Conservation (phyloP, 1,139 yeast species). For the Pichia sp. region DNA sequence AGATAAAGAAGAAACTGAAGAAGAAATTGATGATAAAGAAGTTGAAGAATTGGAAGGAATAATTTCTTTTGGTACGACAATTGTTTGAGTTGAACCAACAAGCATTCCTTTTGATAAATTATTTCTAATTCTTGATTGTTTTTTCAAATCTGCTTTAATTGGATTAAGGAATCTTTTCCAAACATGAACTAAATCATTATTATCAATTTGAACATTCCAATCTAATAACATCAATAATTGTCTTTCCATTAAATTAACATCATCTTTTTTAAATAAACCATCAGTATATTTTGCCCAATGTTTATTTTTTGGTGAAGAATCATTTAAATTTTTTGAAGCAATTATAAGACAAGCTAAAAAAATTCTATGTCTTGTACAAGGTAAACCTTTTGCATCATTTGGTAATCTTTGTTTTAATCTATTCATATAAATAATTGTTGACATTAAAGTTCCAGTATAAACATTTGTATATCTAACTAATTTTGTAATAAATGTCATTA, state of each 20-base stretch:
- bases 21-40: not conserved
- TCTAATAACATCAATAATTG: conserved; percentile 60
- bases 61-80: conserved; percentile 15
- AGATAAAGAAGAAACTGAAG: conserved; percentile 8
- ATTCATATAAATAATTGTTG: conserved; percentile 63
- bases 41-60: not conserved
- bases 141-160: conserved; percentile 51
- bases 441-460: conserved; percentile 69
- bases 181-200: conserved; percentile 44
- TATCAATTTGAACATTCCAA: conserved; percentile 60
- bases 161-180: conserved; percentile 55
- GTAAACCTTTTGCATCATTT: conserved; percentile 64
- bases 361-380: conserved; percentile 73
- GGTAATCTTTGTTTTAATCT: conserved; percentile 57
- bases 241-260: conserved; percentile 75
- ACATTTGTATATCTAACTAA: conserved; percentile 69
- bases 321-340: conserved; percentile 69
- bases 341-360: conserved; percentile 66
- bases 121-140: conserved; percentile 27
- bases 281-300: conserved; percentile 79
- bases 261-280: conserved; percentile 59
- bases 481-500: conserved; percentile 66
- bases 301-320: conserved; percentile 65
- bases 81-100: conserved; percentile 26
- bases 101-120: conserved; percentile 26